Conservation (phyloP, 192 early-diverging fungal species). For the Chytriomyces sp. region DNA sequence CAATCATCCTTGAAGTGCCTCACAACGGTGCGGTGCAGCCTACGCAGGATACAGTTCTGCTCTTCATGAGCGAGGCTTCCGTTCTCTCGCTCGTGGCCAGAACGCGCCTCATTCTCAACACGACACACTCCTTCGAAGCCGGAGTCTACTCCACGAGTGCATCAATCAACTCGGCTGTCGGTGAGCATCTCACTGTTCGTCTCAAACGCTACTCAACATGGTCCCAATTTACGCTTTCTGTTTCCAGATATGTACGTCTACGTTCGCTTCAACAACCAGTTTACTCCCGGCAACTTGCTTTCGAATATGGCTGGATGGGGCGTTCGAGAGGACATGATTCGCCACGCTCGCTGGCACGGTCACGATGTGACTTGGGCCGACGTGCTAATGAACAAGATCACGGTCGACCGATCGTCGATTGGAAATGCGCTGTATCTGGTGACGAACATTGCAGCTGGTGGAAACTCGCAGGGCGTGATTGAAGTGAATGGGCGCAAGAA, state of each 20-base stretch:
- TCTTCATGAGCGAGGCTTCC: conserved; percentile 55
- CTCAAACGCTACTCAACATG: not conserved
- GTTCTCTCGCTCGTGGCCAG: conserved; percentile 48
- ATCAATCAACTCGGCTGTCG: conserved; percentile 4
- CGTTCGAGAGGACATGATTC: conserved; percentile 49
- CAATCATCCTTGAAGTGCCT: conserved; percentile 51
- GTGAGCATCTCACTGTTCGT: too few relatives aligned
- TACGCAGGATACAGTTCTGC: conserved; percentile 50
- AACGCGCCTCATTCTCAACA: conserved; percentile 41
- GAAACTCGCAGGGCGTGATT: conserved; percentile 24
- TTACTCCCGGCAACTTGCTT: conserved; percentile 46
- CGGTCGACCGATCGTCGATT: conserved; percentile 53
- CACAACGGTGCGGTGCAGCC: conserved; percentile 38
- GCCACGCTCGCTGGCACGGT: conserved; percentile 58
- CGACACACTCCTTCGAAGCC: conserved; percentile 50
- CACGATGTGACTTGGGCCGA: conserved; percentile 58
- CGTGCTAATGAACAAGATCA: conserved; percentile 56
- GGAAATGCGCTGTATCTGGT: conserved; percentile 60
- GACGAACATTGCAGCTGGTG: conserved; percentile 51
- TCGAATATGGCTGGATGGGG: conserved; percentile 54
- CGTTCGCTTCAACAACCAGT: conserved; percentile 53
- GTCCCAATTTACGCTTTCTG: not conserved
- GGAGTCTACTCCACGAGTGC: conserved; percentile 28
- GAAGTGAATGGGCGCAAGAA: conserved; percentile 50
- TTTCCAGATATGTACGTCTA: conserved; percentile 46